phyloP scores from a whole-genome alignment of 2,329 filamentous ascomycete species.

The Epichloe elymi region DNA sequence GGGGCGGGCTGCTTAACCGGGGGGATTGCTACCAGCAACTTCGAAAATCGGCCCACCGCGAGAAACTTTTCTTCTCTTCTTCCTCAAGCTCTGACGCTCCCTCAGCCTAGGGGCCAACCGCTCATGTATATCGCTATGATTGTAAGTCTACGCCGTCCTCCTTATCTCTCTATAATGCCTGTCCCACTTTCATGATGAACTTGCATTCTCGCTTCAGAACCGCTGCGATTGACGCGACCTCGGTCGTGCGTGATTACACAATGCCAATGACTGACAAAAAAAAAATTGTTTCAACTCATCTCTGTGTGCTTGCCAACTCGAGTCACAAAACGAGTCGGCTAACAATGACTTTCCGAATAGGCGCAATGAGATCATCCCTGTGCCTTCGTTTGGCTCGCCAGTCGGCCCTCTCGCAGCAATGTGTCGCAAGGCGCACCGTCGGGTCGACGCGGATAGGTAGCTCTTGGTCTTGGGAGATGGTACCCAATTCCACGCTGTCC shows the following conservation, averaged over 20 bases:
- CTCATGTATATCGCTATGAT: slow-evolving; percentile 19
- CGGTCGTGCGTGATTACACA: slow-evolving; percentile 30
- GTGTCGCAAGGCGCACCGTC: slow-evolving; percentile 2
- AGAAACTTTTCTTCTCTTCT: background rate
- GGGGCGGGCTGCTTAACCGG: too few species aligned
- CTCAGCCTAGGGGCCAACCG: background rate
- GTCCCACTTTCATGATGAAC: slow-evolving; percentile 25
- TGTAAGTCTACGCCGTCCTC: slow-evolving; percentile 19
- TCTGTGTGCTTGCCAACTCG: background rate
- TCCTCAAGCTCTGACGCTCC: background rate
- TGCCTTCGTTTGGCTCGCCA: slow-evolving; percentile 23
- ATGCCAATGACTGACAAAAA: slow-evolving; percentile 25
- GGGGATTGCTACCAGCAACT: background rate
- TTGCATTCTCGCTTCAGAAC: slow-evolving; percentile 34
- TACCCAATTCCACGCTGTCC: background rate
- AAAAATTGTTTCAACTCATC: background rate
- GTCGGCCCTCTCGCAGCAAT: slow-evolving; percentile 9
- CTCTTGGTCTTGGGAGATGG: background rate
- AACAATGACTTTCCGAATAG: slow-evolving; percentile 11
- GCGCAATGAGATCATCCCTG: slow-evolving; percentile 24
- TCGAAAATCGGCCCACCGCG: background rate
- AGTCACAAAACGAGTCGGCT: background rate
- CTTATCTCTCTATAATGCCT: background rate
- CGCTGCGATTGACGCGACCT: slow-evolving; percentile 36
- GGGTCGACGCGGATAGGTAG: slow-evolving; percentile 1